Percentiles rank a stretch among this genome's conserved stretches.
Conservation (phyloP, 345 rosid species). For the Salix arbutifolia region DNA sequence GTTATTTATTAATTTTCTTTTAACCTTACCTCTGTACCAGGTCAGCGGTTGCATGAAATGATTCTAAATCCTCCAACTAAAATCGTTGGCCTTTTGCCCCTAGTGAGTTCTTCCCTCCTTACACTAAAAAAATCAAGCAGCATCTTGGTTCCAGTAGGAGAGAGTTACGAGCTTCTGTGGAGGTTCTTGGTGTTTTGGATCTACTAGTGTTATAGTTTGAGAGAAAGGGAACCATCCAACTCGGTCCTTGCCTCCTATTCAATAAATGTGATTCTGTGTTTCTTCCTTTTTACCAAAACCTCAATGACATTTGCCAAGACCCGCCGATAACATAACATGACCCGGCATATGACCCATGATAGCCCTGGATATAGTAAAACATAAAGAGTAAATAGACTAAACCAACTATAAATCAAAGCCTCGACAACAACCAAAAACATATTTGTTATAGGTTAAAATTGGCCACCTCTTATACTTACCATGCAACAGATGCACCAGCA, state of each 20-base stretch:
- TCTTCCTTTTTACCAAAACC: not conserved
- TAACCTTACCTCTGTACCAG: conserved; percentile 21
- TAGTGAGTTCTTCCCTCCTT: conserved; percentile 42
- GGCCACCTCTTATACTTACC: not conserved
- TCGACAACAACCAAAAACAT: not conserved
- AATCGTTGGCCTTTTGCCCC: conserved; percentile 44
- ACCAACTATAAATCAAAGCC: not conserved
- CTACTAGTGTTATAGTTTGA: not conserved
- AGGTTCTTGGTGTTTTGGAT: conserved; percentile 1
- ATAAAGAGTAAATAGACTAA: not conserved
- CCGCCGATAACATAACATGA: not conserved
- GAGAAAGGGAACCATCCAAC: not conserved
- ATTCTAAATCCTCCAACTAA: conserved; percentile 60
- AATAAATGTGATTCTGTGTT: no score
- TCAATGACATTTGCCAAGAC: not conserved
- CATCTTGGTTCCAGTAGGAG: not conserved
- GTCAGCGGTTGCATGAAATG: conserved; percentile 88
- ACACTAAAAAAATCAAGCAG: not conserved
- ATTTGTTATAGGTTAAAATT: not conserved
- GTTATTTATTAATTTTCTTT: conserved; percentile 4
- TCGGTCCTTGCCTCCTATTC: not conserved
- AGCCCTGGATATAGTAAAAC: not conserved
- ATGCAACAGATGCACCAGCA: not conserved
- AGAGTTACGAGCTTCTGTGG: not conserved
- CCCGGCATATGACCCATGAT: not conserved